These are phyloP conservation scores for Neurospora sp. DNA, from an alignment of 495 filamentous ascomycete species.

Conservation along the genomic window DNA sequence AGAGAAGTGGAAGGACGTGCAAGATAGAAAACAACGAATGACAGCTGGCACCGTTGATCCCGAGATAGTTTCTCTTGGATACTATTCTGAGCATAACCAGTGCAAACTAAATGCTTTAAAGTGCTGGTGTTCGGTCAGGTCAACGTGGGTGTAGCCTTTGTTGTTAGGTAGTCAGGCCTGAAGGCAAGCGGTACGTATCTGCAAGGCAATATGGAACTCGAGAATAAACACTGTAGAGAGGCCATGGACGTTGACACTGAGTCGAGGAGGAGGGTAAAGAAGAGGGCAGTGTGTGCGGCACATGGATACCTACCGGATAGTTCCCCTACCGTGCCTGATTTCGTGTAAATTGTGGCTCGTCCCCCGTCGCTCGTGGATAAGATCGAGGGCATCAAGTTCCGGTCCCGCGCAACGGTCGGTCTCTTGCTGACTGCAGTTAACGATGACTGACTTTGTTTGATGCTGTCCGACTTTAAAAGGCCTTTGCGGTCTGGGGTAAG, in stretches of 20 bases:
- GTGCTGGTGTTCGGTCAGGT: not conserved
- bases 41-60: not conserved
- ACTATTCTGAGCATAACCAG: not conserved
- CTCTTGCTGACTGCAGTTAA: not conserved
- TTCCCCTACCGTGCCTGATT: not conserved
- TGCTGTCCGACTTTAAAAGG: not conserved
- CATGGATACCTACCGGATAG: not conserved
- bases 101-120: not conserved
- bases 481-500: not conserved
- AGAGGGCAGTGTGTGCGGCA: not conserved
- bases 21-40: not conserved
- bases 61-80: not conserved
- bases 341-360: not conserved
- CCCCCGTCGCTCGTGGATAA: not conserved
- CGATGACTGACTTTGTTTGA: not conserved
- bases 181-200: not conserved
- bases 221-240: not conserved
- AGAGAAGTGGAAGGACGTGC: not conserved
- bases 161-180: not conserved
- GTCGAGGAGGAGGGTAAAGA: not conserved
- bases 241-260: not conserved
- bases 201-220: not conserved
- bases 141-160: not conserved
- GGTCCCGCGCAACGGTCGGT: not conserved
- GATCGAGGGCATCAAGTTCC: not conserved